Base-by-base conservation (phyloP, 805 yeast genomes). In the Lipomyces orientalis region DNA sequence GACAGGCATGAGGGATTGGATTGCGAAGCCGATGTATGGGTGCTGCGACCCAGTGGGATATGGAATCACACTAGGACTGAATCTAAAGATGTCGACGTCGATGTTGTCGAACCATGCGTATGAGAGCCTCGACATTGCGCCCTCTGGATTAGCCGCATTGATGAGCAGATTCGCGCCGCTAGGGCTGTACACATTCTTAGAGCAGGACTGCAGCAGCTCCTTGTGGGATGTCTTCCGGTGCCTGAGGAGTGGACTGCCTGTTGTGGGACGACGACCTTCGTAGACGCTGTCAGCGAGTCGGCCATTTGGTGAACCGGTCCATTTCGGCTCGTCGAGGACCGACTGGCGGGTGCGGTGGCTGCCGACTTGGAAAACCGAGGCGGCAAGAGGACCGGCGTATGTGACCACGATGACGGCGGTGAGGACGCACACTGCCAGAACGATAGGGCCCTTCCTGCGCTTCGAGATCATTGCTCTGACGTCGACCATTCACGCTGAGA, bases 51-150 rank as follows among this genome's bases (percentile, higher is more conserved):
- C 64, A 14, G 58, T 19, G 7, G 70, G 65, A 34, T 60, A 61
- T 5, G 70, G 63, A 6, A 67, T 52, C 16, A 67, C 35, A 9
- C 46, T 60, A 10, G 67, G 70, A 35, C 63, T 63, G 57, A 56
- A 63, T 35, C 25, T 9, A 4, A 25, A 8, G n/a, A 64, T 56
- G 19, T 65, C 54, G 19, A 31, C n/a, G 1, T 19, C 54, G 22
- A 49, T 54, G 54, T 34, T 39, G n/a, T 58, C 54, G 34, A 64
- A 64, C 22, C 61, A 59, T 37, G 4, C 16, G 14, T 12, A 37
- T 0, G 43, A 37, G 19, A 52, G 35, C 6, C 64, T 58, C 37
- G 60, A 65, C 22, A 64, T 54, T 12, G 67, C 52, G 33, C 67
- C 64, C 34, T 64, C 67, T 9, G 35, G n/a, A 7, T 61, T 61